These are phyloP conservation scores for Leptosphaerulina australis DNA, from an alignment of 2,329 filamentous ascomycete species.

Conservation along the genomic window DNA sequence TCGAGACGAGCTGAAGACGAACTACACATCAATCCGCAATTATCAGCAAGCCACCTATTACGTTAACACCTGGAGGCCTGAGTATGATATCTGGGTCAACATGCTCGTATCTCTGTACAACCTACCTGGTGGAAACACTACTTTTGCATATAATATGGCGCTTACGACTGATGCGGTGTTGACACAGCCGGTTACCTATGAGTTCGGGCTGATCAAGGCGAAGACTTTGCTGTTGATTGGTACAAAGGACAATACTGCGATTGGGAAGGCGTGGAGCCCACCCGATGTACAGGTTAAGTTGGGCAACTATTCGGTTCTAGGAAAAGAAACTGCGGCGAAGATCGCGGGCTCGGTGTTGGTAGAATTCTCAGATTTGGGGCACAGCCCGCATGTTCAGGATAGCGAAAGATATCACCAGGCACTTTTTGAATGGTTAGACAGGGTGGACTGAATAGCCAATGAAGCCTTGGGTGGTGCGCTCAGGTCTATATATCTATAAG, in stretches of 20 bases:
- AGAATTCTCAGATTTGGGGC: conserved; percentile 57
- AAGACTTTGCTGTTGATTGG: conserved; percentile 59
- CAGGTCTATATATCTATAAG: too few species aligned
- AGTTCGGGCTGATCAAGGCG: conserved; percentile 55
- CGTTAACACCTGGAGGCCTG: conserved; percentile 52
- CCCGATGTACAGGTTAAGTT: conserved; percentile 41
- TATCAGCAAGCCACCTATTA: conserved; percentile 42
- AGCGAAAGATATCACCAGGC: conserved; percentile 56
- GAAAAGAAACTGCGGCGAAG: conserved; percentile 52
- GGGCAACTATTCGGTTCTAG: conserved; percentile 59
- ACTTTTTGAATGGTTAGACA: conserved; percentile 54
- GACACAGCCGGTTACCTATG: conserved; percentile 59
- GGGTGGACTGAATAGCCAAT: not conserved
- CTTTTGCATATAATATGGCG: conserved; percentile 58
- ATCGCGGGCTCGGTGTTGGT: conserved; percentile 55
- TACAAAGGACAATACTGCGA: conserved; percentile 60
- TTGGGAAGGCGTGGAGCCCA: conserved; percentile 59
- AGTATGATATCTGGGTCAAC: conserved; percentile 62
- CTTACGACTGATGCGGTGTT: conserved; percentile 62
- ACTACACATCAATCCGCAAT: conserved; percentile 33
- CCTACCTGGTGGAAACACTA: conserved; percentile 48
- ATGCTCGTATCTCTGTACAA: conserved; percentile 62
- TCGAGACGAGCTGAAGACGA: conserved; percentile 28
- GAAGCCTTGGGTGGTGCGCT: too few species aligned
- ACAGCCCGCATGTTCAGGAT: conserved; percentile 61